A percentile compares a stretch with the other conserved stretches of the same genome.
These are phyloP conservation scores for Trichophyton rubrum DNA, from an alignment of 2,329 filamentous ascomycete genomes.

Conservation along the genomic window DNA sequence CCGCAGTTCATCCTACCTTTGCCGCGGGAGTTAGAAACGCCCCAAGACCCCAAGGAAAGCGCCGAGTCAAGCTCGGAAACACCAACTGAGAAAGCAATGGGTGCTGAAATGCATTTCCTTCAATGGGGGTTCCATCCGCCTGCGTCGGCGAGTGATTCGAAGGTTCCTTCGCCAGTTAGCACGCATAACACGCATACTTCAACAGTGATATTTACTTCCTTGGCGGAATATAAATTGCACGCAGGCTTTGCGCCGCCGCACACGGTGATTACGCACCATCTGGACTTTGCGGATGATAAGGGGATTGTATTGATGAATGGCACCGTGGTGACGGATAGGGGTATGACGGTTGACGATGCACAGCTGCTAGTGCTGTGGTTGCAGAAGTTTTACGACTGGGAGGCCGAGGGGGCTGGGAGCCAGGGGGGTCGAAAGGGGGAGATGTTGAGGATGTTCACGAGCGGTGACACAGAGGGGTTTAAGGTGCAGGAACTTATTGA, in stretches of 20 bases:
- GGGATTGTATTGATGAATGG: constrained; percentile 80
- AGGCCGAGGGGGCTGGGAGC: constrained; percentile 39
- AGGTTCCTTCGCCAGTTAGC: constrained; percentile 16
- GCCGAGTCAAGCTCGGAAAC: constrained; percentile 40
- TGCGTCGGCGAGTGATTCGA: constrained; percentile 29
- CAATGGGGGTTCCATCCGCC: constrained; percentile 85
- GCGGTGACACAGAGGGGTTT: constrained; percentile 60
- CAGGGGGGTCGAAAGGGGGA: constrained; percentile 49
- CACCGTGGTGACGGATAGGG: constrained; percentile 59
- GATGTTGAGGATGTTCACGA: constrained; percentile 69
- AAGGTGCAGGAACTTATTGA: constrained; percentile 74
- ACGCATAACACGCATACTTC: constrained; percentile 46
- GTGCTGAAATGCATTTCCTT: constrained; percentile 84
- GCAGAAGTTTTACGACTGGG: constrained; percentile 74
- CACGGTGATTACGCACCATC: constrained; percentile 84
- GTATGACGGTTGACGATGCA: constrained; percentile 68
- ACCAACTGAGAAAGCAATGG: constrained; percentile 20
- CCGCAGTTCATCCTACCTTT: constrained; percentile 89
- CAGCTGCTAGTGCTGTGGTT: constrained; percentile 83
- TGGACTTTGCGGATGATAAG: constrained; percentile 61
- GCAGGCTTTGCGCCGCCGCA: constrained; percentile 86
- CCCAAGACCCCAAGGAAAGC: constrained; percentile 17
- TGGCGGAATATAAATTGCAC: constrained; percentile 83
- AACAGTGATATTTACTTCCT: constrained; percentile 81
- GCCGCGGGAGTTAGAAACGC: constrained; percentile 33